Base-by-base conservation (phyloP, 371 early-diverging fungal species). In the Sporodiniella umbellata region DNA sequence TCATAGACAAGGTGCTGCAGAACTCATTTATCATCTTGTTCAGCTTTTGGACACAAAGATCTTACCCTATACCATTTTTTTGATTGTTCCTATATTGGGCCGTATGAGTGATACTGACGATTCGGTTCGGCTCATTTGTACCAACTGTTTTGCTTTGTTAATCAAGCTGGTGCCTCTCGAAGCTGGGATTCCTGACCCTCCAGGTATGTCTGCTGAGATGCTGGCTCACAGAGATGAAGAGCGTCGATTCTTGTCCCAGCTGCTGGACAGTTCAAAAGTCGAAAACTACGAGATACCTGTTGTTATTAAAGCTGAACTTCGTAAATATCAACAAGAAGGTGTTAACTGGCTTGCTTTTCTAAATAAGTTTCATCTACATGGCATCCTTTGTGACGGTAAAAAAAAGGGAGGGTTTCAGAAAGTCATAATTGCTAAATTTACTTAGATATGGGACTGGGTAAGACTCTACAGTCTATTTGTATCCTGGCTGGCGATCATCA, bases 291-390 rank as follows among this genome's bases (percentile, higher is more conserved):
- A 73, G 23, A 84, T 98, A n/a, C 96, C 96, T 0, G 86, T 93
- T 44, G 83, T 79, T 26, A 89, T 99, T 71, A 90, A 92, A 33
- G 99, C 96, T 0, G 91, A 93, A 49, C 71, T 98, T 62, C 78
- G 98, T 48, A 81, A 82, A 64, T 99, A 99, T 70, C 98, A 99
- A 67, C 93, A 94, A 66, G 98, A 96, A 54, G 99, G 98, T 53
- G 90, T 99, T 37, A 95, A 90, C 72, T 99, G 99, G 99, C 72
- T 99, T 48, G 92, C 93, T n/a, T 99, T 98, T 70, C 79, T 99
- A 51, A 93, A 93, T 68, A 86, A 91, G 55, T 97, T 93, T 68
- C 92, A 91, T 58, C 71, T 99, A 15, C 98, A 99, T 58, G 99
- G 99, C 10, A 94, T 99, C 45, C 79, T 99, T 19, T 98, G 99